A percentile compares a stretch with the other conserved stretches of the same genome.
Evolutionary conservation across 2,329 filamentous ascomycete genomes (phyloP).

Genomic region (Cladosporium sphaerospermum): DNA sequence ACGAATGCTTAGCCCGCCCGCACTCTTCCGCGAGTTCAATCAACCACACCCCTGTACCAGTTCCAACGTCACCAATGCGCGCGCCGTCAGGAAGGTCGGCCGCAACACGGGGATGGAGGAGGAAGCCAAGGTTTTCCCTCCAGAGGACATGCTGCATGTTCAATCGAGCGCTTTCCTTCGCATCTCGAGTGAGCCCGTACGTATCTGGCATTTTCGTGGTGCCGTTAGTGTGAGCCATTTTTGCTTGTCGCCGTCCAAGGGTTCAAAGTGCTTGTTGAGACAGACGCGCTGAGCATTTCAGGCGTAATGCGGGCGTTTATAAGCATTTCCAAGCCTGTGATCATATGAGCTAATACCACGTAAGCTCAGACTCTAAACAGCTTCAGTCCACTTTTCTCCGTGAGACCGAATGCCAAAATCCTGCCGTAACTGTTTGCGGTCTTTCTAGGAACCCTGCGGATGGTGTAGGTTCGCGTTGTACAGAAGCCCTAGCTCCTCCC

Average conservation of each 20-base stretch:
- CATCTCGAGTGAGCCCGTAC: slow-evolving; percentile 17
- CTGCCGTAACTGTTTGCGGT: too few species aligned
- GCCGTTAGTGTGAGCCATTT: background rate
- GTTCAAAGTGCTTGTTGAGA: too few species aligned
- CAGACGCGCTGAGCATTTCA: too few species aligned
- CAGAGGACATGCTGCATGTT: slow-evolving; percentile 16
- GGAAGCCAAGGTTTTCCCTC: slow-evolving; percentile 14
- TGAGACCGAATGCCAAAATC: too few species aligned
- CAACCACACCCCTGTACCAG: slow-evolving; percentile 20
- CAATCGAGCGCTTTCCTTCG: slow-evolving; percentile 15
- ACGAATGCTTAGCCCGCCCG: background rate
- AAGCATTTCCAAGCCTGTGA: too few species aligned
- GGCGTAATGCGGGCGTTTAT: too few species aligned
- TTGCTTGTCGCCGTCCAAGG: background rate
- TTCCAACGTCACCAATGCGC: slow-evolving; percentile 19
- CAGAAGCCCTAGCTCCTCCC: too few species aligned
- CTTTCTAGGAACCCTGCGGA: too few species aligned
- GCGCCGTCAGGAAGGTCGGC: slow-evolving; percentile 12
- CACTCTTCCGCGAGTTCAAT: slow-evolving; percentile 12
- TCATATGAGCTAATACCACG: too few species aligned
- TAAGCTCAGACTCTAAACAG: too few species aligned
- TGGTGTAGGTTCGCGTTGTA: too few species aligned
- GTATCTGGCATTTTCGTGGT: background rate
- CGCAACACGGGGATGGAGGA: slow-evolving; percentile 16
- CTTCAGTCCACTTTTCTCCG: too few species aligned